Conservation (phyloP, 345 rosid genomes). For the Arabidopsis arenosa region DNA sequence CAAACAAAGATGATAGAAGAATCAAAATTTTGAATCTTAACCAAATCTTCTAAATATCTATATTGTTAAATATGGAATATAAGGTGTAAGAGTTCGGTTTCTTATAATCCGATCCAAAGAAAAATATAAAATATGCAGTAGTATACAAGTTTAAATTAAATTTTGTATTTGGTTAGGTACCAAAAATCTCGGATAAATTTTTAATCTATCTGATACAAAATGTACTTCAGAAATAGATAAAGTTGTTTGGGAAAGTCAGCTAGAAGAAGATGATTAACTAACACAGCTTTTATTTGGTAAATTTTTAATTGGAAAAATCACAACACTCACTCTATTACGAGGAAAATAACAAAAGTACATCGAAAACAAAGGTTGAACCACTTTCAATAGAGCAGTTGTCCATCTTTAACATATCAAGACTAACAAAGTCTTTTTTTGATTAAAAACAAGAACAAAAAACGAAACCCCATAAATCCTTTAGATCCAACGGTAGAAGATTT, state of each 20-base stretch:
- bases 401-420: constrained; percentile 23
- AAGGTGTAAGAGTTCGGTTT: too few species aligned
- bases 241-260: constrained; percentile 10
- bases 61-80: too few species aligned
- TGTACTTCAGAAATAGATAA: too few species aligned
- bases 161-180: too few species aligned
- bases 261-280: background rate
- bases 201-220: too few species aligned
- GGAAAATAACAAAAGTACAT: constrained; percentile 33
- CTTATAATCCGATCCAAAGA: too few species aligned
- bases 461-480: constrained; percentile 23
- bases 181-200: too few species aligned
- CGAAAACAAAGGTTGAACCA: constrained; percentile 22
- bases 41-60: too few species aligned
- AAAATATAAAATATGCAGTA: too few species aligned
- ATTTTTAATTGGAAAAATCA: constrained; percentile 5
- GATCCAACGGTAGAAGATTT: constrained; percentile 27
- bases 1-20: too few species aligned
- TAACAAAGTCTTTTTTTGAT: constrained; percentile 15
- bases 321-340: constrained; percentile 27
- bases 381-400: constrained; percentile 36
- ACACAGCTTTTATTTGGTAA: constrained; percentile 22
- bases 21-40: too few species aligned
- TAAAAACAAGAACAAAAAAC: constrained; percentile 2
- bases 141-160: too few species aligned